Evolutionary conservation across 2,329 filamentous ascomycete species (phyloP), one percentile per base, ranked within the genome.

Genomic region (Triangularia setosa): DNA sequence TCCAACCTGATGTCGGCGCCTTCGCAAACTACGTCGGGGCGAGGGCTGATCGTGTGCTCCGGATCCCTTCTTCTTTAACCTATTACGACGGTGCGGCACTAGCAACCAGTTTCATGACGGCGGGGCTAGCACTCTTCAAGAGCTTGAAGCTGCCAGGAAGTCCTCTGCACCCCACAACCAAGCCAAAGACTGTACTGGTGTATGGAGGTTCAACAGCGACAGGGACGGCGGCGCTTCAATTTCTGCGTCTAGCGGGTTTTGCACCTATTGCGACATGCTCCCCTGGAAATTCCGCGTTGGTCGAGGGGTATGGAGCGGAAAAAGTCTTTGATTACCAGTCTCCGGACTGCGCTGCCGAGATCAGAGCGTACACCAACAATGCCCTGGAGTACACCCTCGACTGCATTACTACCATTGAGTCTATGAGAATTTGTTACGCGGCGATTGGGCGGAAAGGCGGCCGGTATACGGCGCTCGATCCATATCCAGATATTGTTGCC

Each of bases 251-350:
- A 71, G 30, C 48, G 16, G 67, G 62, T 12, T 65, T 48, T 55
- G 62, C 56, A n/a, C 44, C 58, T 44, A 58, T 70, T n/a, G 64
- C 69, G 7, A 74, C 72, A 0, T 72, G 69, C 61, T 74, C 72
- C 9, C 71, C 72, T 0, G 59, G 64, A 4, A 73, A 73, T 67
- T 77, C 75, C 58, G 72, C 73, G 4, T 71, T 81, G 1, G 77
- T 77, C 16, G 69, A 73, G 58, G 63, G 60, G 0, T 77, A 71
- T 52, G 81, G 81, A 11, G 80, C 80, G 0, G 76, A 75, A 5
- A 68, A 70, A 9, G 74, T 69, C 1, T 82, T 81, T 65, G 78
- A 83, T 71, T 81, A 75, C 25, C 61, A 33, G 56, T 67, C 65
- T 11, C 55, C 66, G 12, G 67, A 63, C 8, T 68, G 61, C 40